phyloP scores from a whole-genome alignment of 257 asterid genomes.

The Nicotiana tabacum region DNA sequence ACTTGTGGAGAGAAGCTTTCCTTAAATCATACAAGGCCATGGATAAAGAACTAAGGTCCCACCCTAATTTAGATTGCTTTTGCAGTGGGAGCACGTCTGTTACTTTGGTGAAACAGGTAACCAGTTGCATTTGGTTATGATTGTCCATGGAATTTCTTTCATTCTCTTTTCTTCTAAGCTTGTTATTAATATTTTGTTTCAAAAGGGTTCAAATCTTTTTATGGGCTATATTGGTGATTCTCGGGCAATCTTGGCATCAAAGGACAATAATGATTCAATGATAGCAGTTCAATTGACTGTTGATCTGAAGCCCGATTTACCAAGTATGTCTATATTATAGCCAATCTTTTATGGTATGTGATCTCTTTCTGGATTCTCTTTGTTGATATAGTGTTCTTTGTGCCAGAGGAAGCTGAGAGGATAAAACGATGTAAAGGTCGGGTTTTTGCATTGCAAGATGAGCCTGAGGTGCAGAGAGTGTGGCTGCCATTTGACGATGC shows the following conservation, averaged over 20 bases:
- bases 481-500: conserved; percentile 99
- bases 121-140: not conserved
- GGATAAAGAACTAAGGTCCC: conserved; percentile 92
- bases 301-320: conserved; percentile 93
- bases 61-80: conserved; percentile 87
- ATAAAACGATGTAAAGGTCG: conserved; percentile 91
- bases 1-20: conserved; percentile 82
- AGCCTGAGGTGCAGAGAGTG: conserved; percentile 96
- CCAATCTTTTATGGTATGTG: not conserved
- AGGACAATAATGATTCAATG: conserved; percentile 66
- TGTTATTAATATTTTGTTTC: conserved; percentile 9
- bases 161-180: not conserved
- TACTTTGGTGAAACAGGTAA: conserved; percentile 77
- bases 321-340: conserved; percentile 40
- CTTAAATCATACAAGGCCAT: conserved; percentile 80
- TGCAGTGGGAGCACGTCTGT: conserved; percentile 99
- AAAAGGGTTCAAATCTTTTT: conserved; percentile 78
- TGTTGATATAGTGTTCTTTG: conserved; percentile 1
- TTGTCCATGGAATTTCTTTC: not conserved
- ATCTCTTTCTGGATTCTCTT: not conserved
- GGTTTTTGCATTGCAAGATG: conserved; percentile 95
- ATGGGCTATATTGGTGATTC: conserved; percentile 95
- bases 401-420: conserved; percentile 93
- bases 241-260: conserved; percentile 87
- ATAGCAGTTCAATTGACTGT: conserved; percentile 88